phyloP scores from a whole-genome alignment of 768 basidiomycete genomes.

The Hygrophoropsis aurantiaca region DNA sequence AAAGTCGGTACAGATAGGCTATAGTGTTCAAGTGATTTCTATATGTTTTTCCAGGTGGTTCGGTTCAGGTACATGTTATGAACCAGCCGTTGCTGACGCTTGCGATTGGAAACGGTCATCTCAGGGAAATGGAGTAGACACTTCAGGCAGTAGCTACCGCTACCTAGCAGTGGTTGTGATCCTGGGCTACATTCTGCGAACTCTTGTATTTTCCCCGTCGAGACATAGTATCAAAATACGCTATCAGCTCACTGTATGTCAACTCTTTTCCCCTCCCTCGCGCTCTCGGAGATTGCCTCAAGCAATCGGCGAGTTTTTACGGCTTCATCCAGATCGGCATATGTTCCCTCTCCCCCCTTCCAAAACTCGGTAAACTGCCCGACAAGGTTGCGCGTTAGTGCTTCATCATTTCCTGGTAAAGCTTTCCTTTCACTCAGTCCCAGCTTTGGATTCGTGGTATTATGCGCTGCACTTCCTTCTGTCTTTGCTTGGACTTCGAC shows the following conservation, averaged over 20 bases:
- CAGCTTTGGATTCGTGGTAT: neutral
- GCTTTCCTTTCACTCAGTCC: neutral
- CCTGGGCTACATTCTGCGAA: too few species aligned
- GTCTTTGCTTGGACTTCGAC: slow-evolving; percentile 19
- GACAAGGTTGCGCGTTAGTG: neutral
- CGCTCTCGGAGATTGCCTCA: slow-evolving; percentile 22
- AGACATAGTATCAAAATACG: too few species aligned
- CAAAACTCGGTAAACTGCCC: slow-evolving; percentile 22
- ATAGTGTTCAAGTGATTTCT: too few species aligned
- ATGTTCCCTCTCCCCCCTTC: slow-evolving; percentile 16
- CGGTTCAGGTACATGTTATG: too few species aligned
- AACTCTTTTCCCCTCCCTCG: slow-evolving; percentile 15
- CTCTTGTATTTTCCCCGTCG: too few species aligned
- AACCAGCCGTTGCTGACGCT: too few species aligned
- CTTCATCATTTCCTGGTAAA: neutral
- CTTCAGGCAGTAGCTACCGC: too few species aligned
- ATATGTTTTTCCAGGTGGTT: too few species aligned
- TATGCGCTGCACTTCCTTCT: neutral
- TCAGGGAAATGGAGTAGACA: too few species aligned
- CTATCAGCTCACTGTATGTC: neutral
- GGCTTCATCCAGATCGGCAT: slow-evolving; percentile 30
- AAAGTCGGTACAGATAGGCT: too few species aligned
- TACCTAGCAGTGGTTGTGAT: too few species aligned
- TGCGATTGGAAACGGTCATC: too few species aligned
- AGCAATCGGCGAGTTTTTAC: slow-evolving; percentile 20